Base-by-base conservation (phyloP, 2,329 filamentous ascomycete species). In the Fusarium floridanum region DNA sequence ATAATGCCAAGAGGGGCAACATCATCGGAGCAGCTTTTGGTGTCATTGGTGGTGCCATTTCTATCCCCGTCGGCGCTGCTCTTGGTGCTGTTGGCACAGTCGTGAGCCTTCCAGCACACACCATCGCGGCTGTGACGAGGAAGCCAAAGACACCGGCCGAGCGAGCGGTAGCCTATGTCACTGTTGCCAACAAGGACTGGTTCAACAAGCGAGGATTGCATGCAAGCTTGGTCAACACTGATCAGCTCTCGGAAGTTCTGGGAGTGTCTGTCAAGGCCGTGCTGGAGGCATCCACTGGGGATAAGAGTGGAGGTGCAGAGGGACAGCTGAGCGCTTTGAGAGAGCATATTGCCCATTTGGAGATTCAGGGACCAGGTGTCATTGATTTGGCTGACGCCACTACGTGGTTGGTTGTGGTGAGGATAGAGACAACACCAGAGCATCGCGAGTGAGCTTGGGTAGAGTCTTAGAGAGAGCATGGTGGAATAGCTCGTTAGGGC, bases 151-250 rank as follows among this genome's bases (percentile, higher is more conserved):
- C 85, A 0, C 82, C 85, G 0, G 77, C 81, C 2, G 82, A 86
- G 69, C 77, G 86, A 11, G 85, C 85, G 0, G 78, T 79, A 6
- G 83, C 83, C 0, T 88, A 87, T 60, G 76, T 83, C 0, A 77
- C 79, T 5, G 84, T 84, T 0, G 85, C 84, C 1, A 87, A 86
- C 61, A 76, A 77, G 53, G 80, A 87, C 64, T 88, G 85, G 86
- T 70, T 88, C 12, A 70, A 79, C 17, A 72, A 76, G 20, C 78
- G 86, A 5, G 83, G 85, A 0, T 73, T 87, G 4, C 75, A 82
- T 11, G 84, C 84, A 0, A 76, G 72, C 8, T 37, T 87, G 24
- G 59, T 85, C 5, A 82, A 84, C n/a, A 78, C 81, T 2, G 69
- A 73, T 0, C 79, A 81, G 12, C 65, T 83, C 1, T 81, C 80